A percentile compares a stretch with the other conserved stretches of the same genome.
Evolutionary conservation across 2,329 filamentous ascomycete species (phyloP).

Genomic region (Colletotrichum gigasporum): DNA sequence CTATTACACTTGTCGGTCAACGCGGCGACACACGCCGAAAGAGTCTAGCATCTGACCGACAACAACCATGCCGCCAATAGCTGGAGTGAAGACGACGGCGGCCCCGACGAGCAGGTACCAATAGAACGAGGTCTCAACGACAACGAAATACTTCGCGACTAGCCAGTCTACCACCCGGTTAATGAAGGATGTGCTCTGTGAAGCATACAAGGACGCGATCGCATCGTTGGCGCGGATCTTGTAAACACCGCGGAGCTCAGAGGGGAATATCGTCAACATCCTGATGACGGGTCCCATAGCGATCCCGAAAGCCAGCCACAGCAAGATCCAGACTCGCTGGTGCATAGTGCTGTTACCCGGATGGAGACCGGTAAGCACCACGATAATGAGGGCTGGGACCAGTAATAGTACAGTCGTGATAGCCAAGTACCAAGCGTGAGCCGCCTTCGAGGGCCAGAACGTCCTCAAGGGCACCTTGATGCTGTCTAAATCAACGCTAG

Average conservation of each 20-base stretch:
- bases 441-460: slow-evolving; percentile 23
- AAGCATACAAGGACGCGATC: slow-evolving; percentile 26
- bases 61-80: slow-evolving; percentile 23
- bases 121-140: slow-evolving; percentile 22
- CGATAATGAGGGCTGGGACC: background rate
- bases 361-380: slow-evolving; percentile 13
- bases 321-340: slow-evolving; percentile 12
- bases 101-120: slow-evolving; percentile 1
- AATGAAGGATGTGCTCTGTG: slow-evolving; percentile 19
- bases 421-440: slow-evolving; percentile 9
- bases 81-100: slow-evolving; percentile 15
- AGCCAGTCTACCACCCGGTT: slow-evolving; percentile 26
- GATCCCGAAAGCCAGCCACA: slow-evolving; percentile 18
- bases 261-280: slow-evolving; percentile 10
- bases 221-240: slow-evolving; percentile 21
- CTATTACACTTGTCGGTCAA: slow-evolving; percentile 11
- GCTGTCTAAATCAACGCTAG: slow-evolving; percentile 20
- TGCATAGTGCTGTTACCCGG: slow-evolving; percentile 9
- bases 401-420: slow-evolving; percentile 14
- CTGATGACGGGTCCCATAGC: slow-evolving; percentile 19
- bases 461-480: slow-evolving; percentile 20
- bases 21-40: slow-evolving; percentile 21
- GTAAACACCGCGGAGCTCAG: slow-evolving; percentile 20
- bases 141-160: slow-evolving; percentile 25
- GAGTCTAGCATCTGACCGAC: slow-evolving; percentile 20